Percentiles rank a stretch among this genome's conserved stretches.
Conservation (phyloP, 257 asterid genomes). For the Ligustrum vulgare region DNA sequence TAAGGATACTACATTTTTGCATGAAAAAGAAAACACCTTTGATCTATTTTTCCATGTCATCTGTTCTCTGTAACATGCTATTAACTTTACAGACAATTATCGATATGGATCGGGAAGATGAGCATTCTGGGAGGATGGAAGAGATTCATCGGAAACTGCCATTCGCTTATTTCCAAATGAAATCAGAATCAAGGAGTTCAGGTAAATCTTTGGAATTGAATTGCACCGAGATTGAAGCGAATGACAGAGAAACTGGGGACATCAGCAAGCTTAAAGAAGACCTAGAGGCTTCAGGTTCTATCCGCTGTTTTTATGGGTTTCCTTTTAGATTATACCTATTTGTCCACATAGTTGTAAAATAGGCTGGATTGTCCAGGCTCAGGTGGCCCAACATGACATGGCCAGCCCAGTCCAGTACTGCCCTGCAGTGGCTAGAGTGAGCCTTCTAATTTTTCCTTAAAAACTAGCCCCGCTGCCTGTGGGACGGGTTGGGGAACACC, state of each 20-base stretch:
- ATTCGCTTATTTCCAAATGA: conserved; percentile 60
- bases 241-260: conserved; percentile 20
- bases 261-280: conserved; percentile 36
- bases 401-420: no score
- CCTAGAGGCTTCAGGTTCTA: conserved; percentile 44
- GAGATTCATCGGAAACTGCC: conserved; percentile 61
- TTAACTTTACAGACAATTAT: conserved; percentile 49
- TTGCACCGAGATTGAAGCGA: conserved; percentile 24
- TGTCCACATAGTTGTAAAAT: not conserved
- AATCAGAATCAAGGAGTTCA: conserved; percentile 22
- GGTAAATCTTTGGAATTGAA: conserved; percentile 27
- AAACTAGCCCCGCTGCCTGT: no score
- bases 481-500: no score
- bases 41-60: conserved; percentile 1
- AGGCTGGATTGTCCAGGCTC: not conserved
- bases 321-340: not conserved
- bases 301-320: not conserved
- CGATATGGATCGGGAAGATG: conserved; percentile 87
- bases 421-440: not conserved
- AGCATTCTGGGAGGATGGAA: conserved; percentile 50
- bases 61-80: not conserved
- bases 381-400: not conserved
- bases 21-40: not conserved
- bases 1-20: not conserved
- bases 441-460: not conserved